Evolutionary conservation across 768 basidiomycete species (phyloP).

Genomic region (Boletus vermiculosoides): DNA sequence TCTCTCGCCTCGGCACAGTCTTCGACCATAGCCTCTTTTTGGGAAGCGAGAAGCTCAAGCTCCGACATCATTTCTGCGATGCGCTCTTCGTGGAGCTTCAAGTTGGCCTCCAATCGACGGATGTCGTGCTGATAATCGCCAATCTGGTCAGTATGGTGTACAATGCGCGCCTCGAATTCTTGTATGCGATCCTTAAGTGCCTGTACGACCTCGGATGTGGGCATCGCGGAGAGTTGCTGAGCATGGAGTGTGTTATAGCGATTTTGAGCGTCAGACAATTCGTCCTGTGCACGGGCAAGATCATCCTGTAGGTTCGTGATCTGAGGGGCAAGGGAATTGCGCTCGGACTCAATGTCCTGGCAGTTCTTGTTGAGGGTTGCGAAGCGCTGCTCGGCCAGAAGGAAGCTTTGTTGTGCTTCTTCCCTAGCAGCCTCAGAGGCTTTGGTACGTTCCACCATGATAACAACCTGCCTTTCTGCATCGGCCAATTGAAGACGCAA

Average conservation of each 20-base stretch:
- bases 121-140: slow-evolving; percentile 80
- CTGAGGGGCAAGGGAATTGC: slow-evolving; percentile 64
- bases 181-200: slow-evolving; percentile 63
- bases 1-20: slow-evolving; percentile 79
- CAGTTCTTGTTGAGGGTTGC: slow-evolving; percentile 44
- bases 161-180: slow-evolving; percentile 64
- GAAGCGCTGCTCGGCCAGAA: slow-evolving; percentile 41
- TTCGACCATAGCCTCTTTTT: slow-evolving; percentile 81
- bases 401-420: slow-evolving; percentile 32
- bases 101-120: slow-evolving; percentile 70
- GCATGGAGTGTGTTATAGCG: slow-evolving; percentile 63
- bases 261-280: slow-evolving; percentile 54
- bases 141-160: slow-evolving; percentile 70
- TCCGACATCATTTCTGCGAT: slow-evolving; percentile 68
- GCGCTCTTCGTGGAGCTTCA: slow-evolving; percentile 72
- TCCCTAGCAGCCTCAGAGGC: slow-evolving; percentile 35
- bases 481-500: slow-evolving; percentile 33
- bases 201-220: slow-evolving; percentile 51
- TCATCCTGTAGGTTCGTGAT: slow-evolving; percentile 63
- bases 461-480: slow-evolving; percentile 34
- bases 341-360: slow-evolving; percentile 61
- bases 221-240: slow-evolving; percentile 65
- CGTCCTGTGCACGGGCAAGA: slow-evolving; percentile 49
- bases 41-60: slow-evolving; percentile 58
- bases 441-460: slow-evolving; percentile 34